Conservation (phyloP, 495 filamentous ascomycete genomes). For the Penicillium odoratum region DNA sequence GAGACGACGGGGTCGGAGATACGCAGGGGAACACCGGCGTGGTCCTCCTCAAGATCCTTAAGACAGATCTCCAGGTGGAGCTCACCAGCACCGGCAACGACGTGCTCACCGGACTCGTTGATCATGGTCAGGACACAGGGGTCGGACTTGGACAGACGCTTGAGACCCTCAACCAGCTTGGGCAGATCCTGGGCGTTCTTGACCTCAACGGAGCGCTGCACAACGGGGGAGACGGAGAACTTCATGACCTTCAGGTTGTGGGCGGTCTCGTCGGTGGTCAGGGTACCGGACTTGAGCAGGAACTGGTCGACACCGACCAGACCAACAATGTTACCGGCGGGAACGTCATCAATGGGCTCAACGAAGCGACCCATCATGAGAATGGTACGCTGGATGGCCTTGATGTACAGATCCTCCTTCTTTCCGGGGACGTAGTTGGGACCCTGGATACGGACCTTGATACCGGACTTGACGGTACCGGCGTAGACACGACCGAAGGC, state of each 20-base stretch:
- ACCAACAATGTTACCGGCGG: conserved; percentile 98
- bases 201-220: conserved; percentile 97
- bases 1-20: conserved; percentile 96
- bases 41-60: conserved; percentile 99
- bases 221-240: conserved; percentile 99
- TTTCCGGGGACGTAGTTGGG: conserved; percentile 97
- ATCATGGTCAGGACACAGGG: conserved; percentile 93
- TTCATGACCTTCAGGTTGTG: conserved; percentile 99
- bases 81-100: conserved; percentile 99
- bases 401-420: conserved; percentile 99
- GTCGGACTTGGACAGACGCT: conserved; percentile 99
- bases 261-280: conserved; percentile 94
- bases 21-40: conserved; percentile 95
- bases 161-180: conserved; percentile 99
- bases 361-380: conserved; percentile 99
- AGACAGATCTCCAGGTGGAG: conserved; percentile 99
- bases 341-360: conserved; percentile 98
- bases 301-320: conserved; percentile 99
- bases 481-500: conserved; percentile 99
- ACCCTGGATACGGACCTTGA: conserved; percentile 99
- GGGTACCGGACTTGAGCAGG: conserved; percentile 99
- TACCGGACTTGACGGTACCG: conserved; percentile 92
- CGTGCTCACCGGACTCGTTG: conserved; percentile 91
- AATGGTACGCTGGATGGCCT: conserved; percentile 99
- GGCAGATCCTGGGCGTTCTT: conserved; percentile 99